A percentile compares a stretch with the other conserved stretches of the same genome.
phyloP scores from a whole-genome alignment of 2,329 filamentous ascomycete genomes.

The Whalleya microplaca region DNA sequence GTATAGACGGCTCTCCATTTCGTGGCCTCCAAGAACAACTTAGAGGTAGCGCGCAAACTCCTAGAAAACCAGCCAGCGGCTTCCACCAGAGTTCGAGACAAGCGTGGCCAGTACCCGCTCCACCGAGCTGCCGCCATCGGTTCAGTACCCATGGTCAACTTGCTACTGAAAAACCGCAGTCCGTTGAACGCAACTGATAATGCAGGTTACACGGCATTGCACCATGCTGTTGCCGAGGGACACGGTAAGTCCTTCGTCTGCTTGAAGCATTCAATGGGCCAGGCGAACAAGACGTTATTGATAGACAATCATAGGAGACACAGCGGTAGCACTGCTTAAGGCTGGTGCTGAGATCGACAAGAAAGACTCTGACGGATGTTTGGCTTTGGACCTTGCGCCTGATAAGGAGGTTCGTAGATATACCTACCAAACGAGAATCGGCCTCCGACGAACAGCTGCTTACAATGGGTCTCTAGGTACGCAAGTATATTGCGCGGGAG shows the following conservation, averaged over 20 bases:
- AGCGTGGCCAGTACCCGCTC: slow-evolving; percentile 84
- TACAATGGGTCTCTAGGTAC: slow-evolving; percentile 55
- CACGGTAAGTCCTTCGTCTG: slow-evolving; percentile 55
- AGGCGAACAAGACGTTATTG: background rate
- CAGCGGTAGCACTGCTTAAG: slow-evolving; percentile 80
- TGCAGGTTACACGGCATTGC: slow-evolving; percentile 84
- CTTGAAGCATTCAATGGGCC: background rate
- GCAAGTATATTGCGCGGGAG: slow-evolving; percentile 74
- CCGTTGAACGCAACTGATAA: slow-evolving; percentile 83
- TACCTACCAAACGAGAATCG: background rate
- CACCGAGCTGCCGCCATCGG: slow-evolving; percentile 92
- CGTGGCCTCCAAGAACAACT: slow-evolving; percentile 84
- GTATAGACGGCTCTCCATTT: slow-evolving; percentile 90
- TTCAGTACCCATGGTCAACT: slow-evolving; percentile 81
- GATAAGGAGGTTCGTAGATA: slow-evolving; percentile 71
- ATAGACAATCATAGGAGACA: slow-evolving; percentile 62
- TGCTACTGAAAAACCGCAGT: slow-evolving; percentile 76
- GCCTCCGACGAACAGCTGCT: slow-evolving; percentile 6
- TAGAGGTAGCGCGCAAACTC: slow-evolving; percentile 80
- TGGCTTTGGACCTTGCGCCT: slow-evolving; percentile 82
- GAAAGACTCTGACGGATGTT: slow-evolving; percentile 69
- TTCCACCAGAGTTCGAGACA: slow-evolving; percentile 80
- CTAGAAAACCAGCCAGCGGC: slow-evolving; percentile 71
- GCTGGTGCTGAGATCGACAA: slow-evolving; percentile 83
- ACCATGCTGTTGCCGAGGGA: slow-evolving; percentile 81